Base-by-base conservation (phyloP, 2,329 filamentous ascomycete genomes). In the Grosmannia serpens region DNA sequence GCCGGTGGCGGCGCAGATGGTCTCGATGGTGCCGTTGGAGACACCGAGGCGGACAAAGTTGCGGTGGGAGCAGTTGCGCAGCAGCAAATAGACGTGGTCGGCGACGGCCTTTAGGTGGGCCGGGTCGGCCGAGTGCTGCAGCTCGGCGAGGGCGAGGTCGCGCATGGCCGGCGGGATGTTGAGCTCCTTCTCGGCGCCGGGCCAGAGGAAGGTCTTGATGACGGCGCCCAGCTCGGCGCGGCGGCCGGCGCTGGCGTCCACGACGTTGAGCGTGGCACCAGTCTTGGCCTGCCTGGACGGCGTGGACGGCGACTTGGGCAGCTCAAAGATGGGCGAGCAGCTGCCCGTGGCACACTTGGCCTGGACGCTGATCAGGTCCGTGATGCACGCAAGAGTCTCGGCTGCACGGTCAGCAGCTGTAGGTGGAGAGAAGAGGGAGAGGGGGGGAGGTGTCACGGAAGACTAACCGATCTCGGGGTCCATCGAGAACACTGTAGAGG, bases 41-140 rank as follows among this genome's bases (percentile, higher is more conserved):
- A 81, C 75, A 60, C 78, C 80, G 8, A 83, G 71, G 46, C 78
- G 75, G 52, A 81, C 70, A 62, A 83, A 77, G 65, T 76, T 74
- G 57, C 76, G 71, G 64, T 77, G 70, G 24, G 75, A 78, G 69
- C 76, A 77, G 65, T 74, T 76, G 59, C 70, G 72, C 22, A 78
- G 70, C 33, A 78, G 71, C 35, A 70, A 66, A 63, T 77, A 75
- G 44, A 74, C 71, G 65, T 78, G 75, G 59, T 77, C 74, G 33
- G 74, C 75, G 7, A 77, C 66, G 24, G 75, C 74, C 24, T 63
- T 62, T n/a, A 78, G 69, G 56, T 71, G 65, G 5, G 64, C 63
- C 0, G 75, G 74, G 58, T 75, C 70, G 1, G 68, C 67, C 7
- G 71, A 71, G 7, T 63, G 62, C 24, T 69, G 65, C 17, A 77